Evolutionary conservation across 164 flowering plant species (phyloP).

Genomic region (Magnolia sinica): DNA sequence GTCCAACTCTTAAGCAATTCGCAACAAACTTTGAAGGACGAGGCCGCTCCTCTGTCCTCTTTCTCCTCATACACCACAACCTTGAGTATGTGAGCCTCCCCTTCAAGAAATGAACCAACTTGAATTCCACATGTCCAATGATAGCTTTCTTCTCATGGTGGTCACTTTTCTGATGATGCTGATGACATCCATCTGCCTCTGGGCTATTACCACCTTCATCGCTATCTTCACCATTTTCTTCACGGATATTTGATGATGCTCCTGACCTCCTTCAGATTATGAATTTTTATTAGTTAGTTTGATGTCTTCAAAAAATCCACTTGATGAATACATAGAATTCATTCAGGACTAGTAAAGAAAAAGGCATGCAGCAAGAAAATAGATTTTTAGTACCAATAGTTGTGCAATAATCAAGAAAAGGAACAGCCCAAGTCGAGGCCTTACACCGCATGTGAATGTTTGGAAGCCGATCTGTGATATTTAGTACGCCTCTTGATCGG

Average conservation of each 20-base stretch:
- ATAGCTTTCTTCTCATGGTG: conserved; percentile 6
- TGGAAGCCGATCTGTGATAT: conserved; percentile 12
- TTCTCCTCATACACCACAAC: conserved; percentile 15
- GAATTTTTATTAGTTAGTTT: not conserved
- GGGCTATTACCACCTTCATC: conserved; percentile 9
- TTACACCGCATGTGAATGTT: conserved; percentile 26
- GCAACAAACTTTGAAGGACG: conserved; percentile 17
- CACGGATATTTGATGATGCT: conserved; percentile 9
- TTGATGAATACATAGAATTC: not conserved
- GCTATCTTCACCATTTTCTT: conserved; percentile 7
- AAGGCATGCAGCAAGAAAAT: not conserved
- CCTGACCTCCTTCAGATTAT: conserved; percentile 13
- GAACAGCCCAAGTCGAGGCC: conserved; percentile 9
- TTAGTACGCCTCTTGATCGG: conserved; percentile 21
- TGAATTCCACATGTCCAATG: conserved; percentile 10
- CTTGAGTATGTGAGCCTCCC: conserved; percentile 27
- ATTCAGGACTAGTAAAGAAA: not conserved
- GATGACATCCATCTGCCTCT: not conserved
- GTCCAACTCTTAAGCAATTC: not conserved
- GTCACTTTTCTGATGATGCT: conserved; percentile 3
- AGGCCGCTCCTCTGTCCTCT: conserved; percentile 12
- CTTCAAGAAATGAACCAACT: conserved; percentile 23
- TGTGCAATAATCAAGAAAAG: not conserved
- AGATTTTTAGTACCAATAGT: not conserved
- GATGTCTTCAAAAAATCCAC: too few relatives aligned